Evolutionary conservation across 495 filamentous ascomycete genomes (phyloP).

Genomic region (Aspergillus sparsus): DNA sequence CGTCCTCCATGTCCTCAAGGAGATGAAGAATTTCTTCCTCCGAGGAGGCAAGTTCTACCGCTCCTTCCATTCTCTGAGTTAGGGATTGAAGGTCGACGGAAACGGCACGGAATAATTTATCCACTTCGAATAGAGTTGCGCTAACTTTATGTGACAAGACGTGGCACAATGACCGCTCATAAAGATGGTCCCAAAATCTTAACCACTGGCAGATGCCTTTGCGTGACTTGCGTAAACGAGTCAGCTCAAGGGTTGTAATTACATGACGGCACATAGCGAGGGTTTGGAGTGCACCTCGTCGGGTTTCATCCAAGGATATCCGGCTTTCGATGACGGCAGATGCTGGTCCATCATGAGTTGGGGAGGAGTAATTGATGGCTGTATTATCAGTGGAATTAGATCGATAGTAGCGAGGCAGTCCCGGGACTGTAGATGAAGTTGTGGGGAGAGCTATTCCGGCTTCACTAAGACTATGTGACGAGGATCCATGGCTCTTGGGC

Average conservation of each 20-base stretch:
- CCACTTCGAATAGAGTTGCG: slow-evolving; percentile 19
- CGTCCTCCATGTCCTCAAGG: slow-evolving; percentile 29
- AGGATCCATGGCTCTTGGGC: background rate
- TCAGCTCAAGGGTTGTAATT: slow-evolving; percentile 28
- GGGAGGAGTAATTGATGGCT: background rate
- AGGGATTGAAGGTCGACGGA: slow-evolving; percentile 26
- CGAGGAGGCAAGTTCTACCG: slow-evolving; percentile 17
- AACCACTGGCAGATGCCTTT: slow-evolving; percentile 27
- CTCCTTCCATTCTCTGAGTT: slow-evolving; percentile 20
- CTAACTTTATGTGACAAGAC: slow-evolving; percentile 16
- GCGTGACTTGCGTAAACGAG: slow-evolving; percentile 30
- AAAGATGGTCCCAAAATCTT: slow-evolving; percentile 29
- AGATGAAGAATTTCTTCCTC: slow-evolving; percentile 24
- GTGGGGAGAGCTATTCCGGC: slow-evolving; percentile 6
- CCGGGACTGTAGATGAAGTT: slow-evolving; percentile 3
- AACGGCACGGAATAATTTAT: slow-evolving; percentile 27
- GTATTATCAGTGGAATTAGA: slow-evolving; percentile 15
- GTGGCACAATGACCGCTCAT: slow-evolving; percentile 20
- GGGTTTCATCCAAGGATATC: slow-evolving; percentile 18
- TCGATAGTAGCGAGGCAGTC: slow-evolving; percentile 16
- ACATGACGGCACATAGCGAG: slow-evolving; percentile 27
- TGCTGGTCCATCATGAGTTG: background rate
- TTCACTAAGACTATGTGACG: slow-evolving; percentile 6
- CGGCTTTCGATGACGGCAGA: background rate
- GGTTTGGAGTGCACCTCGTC: slow-evolving; percentile 24